Evolutionary conservation across 345 rosid species (phyloP), one percentile per base, ranked within the genome.

Genomic region (Eucalyptus brandiana): DNA sequence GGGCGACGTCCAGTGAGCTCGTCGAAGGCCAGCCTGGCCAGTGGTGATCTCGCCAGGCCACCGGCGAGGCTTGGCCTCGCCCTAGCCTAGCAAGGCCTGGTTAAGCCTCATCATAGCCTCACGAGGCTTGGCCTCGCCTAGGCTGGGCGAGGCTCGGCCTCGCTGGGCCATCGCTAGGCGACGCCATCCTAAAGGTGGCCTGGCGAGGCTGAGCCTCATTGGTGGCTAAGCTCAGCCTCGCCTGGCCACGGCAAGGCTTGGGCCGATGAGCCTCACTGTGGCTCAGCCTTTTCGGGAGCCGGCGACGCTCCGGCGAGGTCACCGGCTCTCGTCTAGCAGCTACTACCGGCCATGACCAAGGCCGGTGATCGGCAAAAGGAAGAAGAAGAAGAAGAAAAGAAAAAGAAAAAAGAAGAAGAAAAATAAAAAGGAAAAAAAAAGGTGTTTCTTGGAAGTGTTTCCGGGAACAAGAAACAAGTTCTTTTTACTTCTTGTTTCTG

Each of bases 161-260:
- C 3, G 3, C 3, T 0, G 1, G 15, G 50, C 16, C 50, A 47
- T 0, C 0, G 0, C 14, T 0, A 48, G 16, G 50, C 2, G 1
- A 48, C 0, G 16, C 16, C 50, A 48, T 48, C 1, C 16, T 48
- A 13, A 2, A 48, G 50, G 50, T 48, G 50, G 50, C 50, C 5
- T 0, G 14, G 14, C 2, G 48, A 47, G 48, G 1, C 5, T 4
- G 40, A 37, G 40, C 40, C 40, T 40, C 40, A 40, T 37, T 37
- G 40, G 40, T 37, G 40, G 40, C 47, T 44, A 9, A 12, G 47
- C 47, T 0, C 12, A 45, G 47, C 47, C 47, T 45, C 47, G 47
- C 12, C 4, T 0, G 1, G 49, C 50, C 50, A 48, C 6, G 1
- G 1, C 0, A 1, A 48, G 50, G 16, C 50, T 13, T 48, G 50